A percentile compares a stretch with the other conserved stretches of the same genome.
Evolutionary conservation across 192 early-diverging fungal species (phyloP).

Genomic region (Kickxella alabastrina): DNA sequence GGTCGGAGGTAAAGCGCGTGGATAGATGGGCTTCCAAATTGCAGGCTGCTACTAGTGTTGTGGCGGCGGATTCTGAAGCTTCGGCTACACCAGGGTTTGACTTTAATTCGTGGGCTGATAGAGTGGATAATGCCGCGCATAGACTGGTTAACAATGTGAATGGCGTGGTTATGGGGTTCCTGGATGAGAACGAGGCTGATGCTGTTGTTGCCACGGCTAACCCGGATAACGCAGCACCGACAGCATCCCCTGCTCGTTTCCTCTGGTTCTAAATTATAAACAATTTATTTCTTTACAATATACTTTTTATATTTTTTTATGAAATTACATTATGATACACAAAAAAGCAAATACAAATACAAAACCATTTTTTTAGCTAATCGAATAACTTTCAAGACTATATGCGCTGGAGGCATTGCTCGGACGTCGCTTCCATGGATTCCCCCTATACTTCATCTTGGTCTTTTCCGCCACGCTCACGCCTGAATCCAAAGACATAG

Average conservation of each 20-base stretch:
- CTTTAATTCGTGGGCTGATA: constrained; percentile 32
- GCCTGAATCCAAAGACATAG: too few relatives aligned
- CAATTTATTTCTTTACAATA: not conserved
- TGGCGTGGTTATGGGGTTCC: constrained; percentile 18
- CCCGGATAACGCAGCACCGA: not conserved
- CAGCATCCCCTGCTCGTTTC: not conserved
- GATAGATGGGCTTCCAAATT: too few relatives aligned
- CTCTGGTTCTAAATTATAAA: constrained; percentile 1
- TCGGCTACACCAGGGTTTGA: constrained; percentile 14
- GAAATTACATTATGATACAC: not conserved
- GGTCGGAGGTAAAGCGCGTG: too few relatives aligned
- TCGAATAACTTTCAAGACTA: not conserved
- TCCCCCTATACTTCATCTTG: not conserved
- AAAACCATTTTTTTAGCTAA: not conserved
- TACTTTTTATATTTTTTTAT: not conserved
- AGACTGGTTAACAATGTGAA: constrained; percentile 33
- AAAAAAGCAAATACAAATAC: not conserved
- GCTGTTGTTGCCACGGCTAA: not conserved
- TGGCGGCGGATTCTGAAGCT: not conserved
- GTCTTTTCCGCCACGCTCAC: constrained; percentile 1
- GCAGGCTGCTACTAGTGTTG: not conserved
- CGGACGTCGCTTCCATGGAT: constrained; percentile 5
- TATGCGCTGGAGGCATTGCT: not conserved
- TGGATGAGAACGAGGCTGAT: not conserved
- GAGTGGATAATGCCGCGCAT: constrained; percentile 33